phyloP scores from a whole-genome alignment of 2,329 filamentous ascomycete genomes.

The Parasarocladium wereldwijsianum region DNA sequence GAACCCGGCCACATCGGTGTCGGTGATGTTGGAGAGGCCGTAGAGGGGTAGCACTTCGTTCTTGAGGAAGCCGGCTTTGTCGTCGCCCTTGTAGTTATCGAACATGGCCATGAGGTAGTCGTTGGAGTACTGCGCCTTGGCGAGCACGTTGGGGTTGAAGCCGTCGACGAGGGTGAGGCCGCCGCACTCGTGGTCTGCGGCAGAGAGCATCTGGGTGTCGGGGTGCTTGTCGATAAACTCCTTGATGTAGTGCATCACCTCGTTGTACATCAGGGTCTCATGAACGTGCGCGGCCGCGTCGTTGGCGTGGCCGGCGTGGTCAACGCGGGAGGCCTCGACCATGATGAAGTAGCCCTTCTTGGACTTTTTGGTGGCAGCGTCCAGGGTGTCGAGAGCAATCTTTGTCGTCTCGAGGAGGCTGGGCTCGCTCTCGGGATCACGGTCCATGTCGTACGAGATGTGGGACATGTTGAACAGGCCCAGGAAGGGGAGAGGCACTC shows the following conservation, averaged over 20 bases:
- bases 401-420: constrained; percentile 10
- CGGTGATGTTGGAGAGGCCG: constrained; percentile 8
- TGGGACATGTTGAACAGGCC: constrained; percentile 9
- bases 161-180: constrained; percentile 10
- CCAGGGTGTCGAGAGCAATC: constrained; percentile 9
- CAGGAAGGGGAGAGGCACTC: constrained; percentile 10
- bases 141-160: constrained; percentile 9
- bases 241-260: constrained; percentile 11
- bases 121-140: constrained; percentile 7
- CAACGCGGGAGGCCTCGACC: constrained; percentile 12
- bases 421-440: constrained; percentile 8
- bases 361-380: constrained; percentile 6
- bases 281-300: constrained; percentile 10
- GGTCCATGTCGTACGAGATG: constrained; percentile 12
- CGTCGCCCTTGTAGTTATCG: constrained; percentile 8
- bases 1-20: constrained; percentile 6
- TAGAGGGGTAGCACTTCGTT: constrained; percentile 8
- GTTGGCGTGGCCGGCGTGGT: constrained; percentile 11
- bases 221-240: constrained; percentile 9
- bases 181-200: constrained; percentile 12
- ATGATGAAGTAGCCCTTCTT: constrained; percentile 12
- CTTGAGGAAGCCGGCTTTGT: constrained; percentile 7
- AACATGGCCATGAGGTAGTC: constrained; percentile 7
- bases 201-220: constrained; percentile 12
- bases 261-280: constrained; percentile 12